A percentile compares a stretch with the other conserved stretches of the same genome.
These are phyloP conservation scores for Actinidia arguta DNA, from an alignment of 179 eudicot genomes.

Conservation along the genomic window DNA sequence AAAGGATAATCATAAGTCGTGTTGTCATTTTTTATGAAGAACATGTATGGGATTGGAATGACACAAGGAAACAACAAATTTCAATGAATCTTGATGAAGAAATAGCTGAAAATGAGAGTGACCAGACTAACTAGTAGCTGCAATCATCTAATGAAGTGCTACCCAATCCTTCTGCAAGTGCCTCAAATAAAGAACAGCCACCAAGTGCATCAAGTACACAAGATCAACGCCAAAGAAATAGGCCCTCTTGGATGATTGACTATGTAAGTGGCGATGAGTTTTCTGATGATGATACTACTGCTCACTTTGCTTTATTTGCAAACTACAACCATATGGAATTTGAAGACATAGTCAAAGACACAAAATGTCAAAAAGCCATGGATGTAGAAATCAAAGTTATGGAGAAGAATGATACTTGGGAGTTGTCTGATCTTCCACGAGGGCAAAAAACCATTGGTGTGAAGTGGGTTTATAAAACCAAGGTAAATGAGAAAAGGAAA, in stretches of 20 bases:
- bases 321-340: neutral
- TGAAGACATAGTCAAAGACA: neutral
- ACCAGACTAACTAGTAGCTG: no score
- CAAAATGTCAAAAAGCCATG: neutral
- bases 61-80: neutral
- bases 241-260: neutral
- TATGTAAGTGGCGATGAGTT: neutral
- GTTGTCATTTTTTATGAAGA: neutral
- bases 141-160: no score
- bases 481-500: neutral
- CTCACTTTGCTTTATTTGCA: neutral
- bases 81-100: neutral
- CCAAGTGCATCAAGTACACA: neutral
- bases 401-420: neutral
- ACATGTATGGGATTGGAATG: neutral
- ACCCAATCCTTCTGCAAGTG: no score
- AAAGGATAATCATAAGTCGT: neutral
- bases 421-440: neutral
- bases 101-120: no score
- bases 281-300: neutral
- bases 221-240: neutral
- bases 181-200: accelerated
- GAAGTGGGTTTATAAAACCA: neutral
- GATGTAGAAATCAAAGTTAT: neutral
- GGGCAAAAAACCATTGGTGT: neutral